Evolutionary conservation across 148 eudicot species (phyloP).

Genomic region (Cornus kousa): DNA sequence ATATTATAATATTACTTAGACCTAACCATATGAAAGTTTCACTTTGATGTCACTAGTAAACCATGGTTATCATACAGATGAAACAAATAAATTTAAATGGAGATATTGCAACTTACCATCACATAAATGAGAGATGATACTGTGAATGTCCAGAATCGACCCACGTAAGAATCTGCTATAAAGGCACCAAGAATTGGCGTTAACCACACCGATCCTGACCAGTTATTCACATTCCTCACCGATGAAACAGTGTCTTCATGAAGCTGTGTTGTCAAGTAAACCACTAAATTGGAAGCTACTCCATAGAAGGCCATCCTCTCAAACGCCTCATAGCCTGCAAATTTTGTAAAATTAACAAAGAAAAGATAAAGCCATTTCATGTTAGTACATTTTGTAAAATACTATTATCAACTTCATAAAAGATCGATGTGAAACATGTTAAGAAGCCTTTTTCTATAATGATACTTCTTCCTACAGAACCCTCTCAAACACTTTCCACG

Average conservation of each 20-base stretch:
- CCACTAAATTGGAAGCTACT: slow-evolving; percentile 80
- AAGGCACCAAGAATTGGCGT: slow-evolving; percentile 88
- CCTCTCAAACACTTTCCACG: background rate
- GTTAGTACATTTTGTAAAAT: background rate
- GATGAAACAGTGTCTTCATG: slow-evolving; percentile 88
- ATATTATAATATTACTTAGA: background rate
- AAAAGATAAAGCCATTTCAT: background rate
- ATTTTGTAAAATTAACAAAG: background rate
- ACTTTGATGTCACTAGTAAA: background rate
- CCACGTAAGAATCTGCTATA: slow-evolving; percentile 74
- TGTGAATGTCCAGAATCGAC: slow-evolving; percentile 92
- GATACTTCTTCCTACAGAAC: background rate
- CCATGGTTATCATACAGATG: background rate
- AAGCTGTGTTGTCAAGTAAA: slow-evolving; percentile 73
- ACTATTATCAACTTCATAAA: background rate
- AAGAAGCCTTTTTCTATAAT: background rate
- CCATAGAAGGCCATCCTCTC: slow-evolving; percentile 94
- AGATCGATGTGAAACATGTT: background rate
- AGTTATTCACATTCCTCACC: slow-evolving; percentile 83
- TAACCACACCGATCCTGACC: slow-evolving; percentile 90
- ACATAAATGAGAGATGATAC: slow-evolving; percentile 73
- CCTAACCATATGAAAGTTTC: background rate
- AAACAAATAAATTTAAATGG: background rate
- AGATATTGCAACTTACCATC: slow-evolving; percentile 40
- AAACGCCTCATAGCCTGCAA: slow-evolving; percentile 68